phyloP scores from a whole-genome alignment of 805 yeast genomes.

The Saturnispora hagleri region DNA sequence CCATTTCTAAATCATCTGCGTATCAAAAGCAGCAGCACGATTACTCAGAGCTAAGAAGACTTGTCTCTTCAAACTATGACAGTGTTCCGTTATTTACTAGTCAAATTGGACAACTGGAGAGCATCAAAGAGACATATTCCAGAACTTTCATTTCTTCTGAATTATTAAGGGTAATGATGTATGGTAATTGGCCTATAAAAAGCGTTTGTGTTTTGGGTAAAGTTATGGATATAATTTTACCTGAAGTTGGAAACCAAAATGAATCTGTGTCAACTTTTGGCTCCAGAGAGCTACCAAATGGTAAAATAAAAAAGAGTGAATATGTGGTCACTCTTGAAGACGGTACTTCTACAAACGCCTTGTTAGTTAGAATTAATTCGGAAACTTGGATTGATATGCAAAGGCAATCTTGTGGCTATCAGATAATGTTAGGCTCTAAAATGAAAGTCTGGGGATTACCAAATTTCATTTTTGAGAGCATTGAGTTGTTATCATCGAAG shows the following conservation, averaged over 20 bases:
- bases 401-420: background rate
- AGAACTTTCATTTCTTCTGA: slow-evolving; percentile 14
- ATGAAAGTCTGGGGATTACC: slow-evolving; percentile 1
- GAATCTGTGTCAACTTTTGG: background rate
- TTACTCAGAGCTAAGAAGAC: background rate
- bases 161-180: slow-evolving; percentile 17
- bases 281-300: background rate
- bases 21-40: background rate
- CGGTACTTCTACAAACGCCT: slow-evolving; percentile 1
- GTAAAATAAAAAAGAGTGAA: slow-evolving; percentile 1
- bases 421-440: slow-evolving; percentile 1
- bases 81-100: slow-evolving; percentile 25
- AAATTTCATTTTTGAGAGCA: background rate
- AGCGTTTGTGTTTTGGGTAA: slow-evolving; percentile 29
- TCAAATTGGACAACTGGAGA: slow-evolving; percentile 22
- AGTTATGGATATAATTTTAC: background rate
- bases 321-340: slow-evolving; percentile 8
- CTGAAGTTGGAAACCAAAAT: background rate
- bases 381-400: slow-evolving; percentile 1
- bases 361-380: background rate
- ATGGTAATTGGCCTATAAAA: slow-evolving; percentile 36
- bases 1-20: slow-evolving; percentile 12
- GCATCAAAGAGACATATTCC: slow-evolving; percentile 21
- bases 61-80: background rate
- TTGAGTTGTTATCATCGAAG: slow-evolving; percentile 27